These are phyloP conservation scores for Cenchrus purpureus DNA, from an alignment of 176 grass and related monocot genomes.

Conservation along the genomic window DNA sequence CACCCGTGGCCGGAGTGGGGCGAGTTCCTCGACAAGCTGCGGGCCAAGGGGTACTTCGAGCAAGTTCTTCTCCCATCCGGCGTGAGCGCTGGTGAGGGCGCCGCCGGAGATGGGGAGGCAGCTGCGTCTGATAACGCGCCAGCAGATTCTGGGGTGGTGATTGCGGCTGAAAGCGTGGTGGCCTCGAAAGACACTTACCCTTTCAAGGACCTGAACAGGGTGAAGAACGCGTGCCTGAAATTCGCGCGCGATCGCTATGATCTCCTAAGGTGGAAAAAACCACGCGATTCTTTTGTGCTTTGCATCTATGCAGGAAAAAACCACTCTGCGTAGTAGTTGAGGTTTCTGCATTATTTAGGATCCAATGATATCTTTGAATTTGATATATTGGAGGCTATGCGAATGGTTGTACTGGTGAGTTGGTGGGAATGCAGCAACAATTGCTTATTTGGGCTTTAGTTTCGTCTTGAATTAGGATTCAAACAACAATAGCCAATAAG, in stretches of 20 bases:
- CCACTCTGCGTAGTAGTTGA: background rate
- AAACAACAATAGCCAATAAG: background rate
- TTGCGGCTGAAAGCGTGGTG: background rate
- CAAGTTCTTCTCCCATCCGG: background rate
- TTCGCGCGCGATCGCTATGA: conserved; percentile 86
- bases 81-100: conserved; percentile 11
- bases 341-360: background rate
- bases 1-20: conserved; percentile 96
- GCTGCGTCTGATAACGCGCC: background rate
- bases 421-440: background rate
- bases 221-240: conserved; percentile 95
- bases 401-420: conserved; percentile 1
- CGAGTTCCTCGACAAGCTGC: conserved; percentile 75
- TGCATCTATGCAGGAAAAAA: background rate
- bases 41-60: conserved; percentile 77
- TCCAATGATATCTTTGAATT: background rate
- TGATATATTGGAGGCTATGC: background rate
- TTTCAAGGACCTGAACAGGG: conserved; percentile 50
- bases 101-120: conserved; percentile 27
- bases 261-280: conserved; percentile 59
- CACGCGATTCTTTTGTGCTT: background rate
- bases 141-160: background rate
- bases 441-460: background rate
- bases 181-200: conserved; percentile 13
- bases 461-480: background rate